phyloP scores from a whole-genome alignment of 495 filamentous ascomycete species.

The Podospora appendiculata region DNA sequence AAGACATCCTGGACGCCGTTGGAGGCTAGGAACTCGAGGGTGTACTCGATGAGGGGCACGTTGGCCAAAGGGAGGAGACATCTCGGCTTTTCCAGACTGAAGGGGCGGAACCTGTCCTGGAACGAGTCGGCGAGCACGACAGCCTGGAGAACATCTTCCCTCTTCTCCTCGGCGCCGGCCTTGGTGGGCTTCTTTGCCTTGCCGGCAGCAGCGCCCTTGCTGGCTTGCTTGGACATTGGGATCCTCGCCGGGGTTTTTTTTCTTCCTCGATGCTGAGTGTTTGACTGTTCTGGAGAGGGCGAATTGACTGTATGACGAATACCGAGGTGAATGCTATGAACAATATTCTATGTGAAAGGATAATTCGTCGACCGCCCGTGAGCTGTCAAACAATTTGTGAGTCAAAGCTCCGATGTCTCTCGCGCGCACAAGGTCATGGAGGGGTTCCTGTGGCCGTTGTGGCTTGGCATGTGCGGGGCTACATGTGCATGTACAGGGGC shows the following conservation, averaged over 20 bases:
- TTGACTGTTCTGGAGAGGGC: too few relatives aligned
- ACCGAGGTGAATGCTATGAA: too few relatives aligned
- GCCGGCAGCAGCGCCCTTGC: conserved; percentile 30
- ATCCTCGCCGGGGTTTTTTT: neutral
- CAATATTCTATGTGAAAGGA: too few relatives aligned
- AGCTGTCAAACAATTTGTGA: too few relatives aligned
- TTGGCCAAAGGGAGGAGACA: conserved; percentile 93
- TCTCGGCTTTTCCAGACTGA: conserved; percentile 81
- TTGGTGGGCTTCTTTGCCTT: conserved; percentile 51
- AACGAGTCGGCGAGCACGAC: conserved; percentile 93
- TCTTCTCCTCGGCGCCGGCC: conserved; percentile 49
- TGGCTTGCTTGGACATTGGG: conserved; percentile 40
- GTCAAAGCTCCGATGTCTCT: too few relatives aligned
- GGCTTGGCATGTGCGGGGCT: too few relatives aligned
- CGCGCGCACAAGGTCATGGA: too few relatives aligned
- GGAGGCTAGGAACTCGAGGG: conserved; percentile 90
- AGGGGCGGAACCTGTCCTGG: conserved; percentile 82
- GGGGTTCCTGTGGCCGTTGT: too few relatives aligned
- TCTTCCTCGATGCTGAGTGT: too few relatives aligned
- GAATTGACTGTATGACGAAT: too few relatives aligned
- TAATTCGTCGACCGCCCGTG: too few relatives aligned
- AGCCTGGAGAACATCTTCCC: conserved; percentile 84
- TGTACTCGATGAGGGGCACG: conserved; percentile 93
- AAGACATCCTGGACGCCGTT: conserved; percentile 88
- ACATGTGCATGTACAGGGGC: too few relatives aligned